Base-by-base conservation (phyloP, 208 protist genomes). In the Leishmania martiniquensis region DNA sequence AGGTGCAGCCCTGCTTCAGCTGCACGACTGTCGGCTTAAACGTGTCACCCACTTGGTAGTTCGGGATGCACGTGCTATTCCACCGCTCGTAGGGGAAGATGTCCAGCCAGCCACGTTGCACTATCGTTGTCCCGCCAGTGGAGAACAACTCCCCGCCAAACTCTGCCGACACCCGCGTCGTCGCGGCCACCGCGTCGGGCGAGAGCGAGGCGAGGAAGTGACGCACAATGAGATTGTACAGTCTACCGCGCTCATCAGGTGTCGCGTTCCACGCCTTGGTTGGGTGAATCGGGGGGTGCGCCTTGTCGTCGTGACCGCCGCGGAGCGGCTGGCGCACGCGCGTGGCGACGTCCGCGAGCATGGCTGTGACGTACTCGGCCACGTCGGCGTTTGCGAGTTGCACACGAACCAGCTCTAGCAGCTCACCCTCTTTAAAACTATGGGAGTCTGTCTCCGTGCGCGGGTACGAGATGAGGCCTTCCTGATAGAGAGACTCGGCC, bases 221-320 rank as follows among this genome's bases (percentile, higher is more conserved):
- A 4, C 99, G 85, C 37, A 90, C 85, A 75, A 99, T 96, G 25
- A 99, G 94, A 69, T 98, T 96, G 84, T 99, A 99, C 29, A 99
- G 80, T 60, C 72, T 52, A 17, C 62, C 83, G 37, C 90, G 91
- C 7, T 90, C 84, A 47, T 94, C 87, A 51, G 72, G 74, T n/a
- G 90, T 84, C 9, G 69, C 70, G 39, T 97, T 83, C 60, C 65
- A 80, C 13, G 75, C 75, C 67, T 98, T 99, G 4, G 90, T 97
- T 6, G 99, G 99, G 83, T 99, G 98, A 60, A 99, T 99, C 15
- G 99, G 99, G 39, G 99, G 99, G 91, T 99, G 99, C 0, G 99
- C 98, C 62, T 99, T 93, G 87, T 99, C 99, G 84, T 99, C 90
- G 65, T 99, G 85, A 0, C 90, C 93, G 32, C 99, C 99, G 0